Percentiles rank a stretch among this genome's conserved stretches.
Evolutionary conservation across 257 asterid species (phyloP).

Genomic region (Nicotiana obtusifolia): DNA sequence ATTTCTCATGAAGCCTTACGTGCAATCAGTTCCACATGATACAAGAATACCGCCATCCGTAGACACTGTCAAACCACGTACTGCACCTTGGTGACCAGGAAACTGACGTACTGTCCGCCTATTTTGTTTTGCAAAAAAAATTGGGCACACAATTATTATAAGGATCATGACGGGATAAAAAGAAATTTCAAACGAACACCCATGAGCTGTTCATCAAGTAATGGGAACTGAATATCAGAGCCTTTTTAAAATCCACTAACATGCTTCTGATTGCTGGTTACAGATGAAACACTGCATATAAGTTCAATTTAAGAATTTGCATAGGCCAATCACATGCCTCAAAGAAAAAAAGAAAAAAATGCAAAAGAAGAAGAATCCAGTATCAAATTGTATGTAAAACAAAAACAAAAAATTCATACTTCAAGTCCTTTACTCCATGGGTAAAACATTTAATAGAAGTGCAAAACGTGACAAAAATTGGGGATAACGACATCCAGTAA

Average conservation of each 20-base stretch:
- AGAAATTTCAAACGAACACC: background rate
- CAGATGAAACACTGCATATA: background rate
- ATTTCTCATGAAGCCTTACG: constrained; percentile 42
- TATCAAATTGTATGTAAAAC: background rate
- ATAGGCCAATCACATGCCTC: background rate
- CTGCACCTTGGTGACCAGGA: constrained; percentile 94
- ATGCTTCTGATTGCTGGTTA: background rate
- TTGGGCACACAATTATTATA: background rate
- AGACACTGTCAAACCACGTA: constrained; percentile 70
- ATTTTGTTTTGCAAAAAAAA: background rate
- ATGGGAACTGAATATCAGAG: background rate
- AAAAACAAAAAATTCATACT: background rate
- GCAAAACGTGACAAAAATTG: background rate
- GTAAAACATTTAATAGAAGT: background rate
- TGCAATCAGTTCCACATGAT: constrained; percentile 90
- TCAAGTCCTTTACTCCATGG: background rate
- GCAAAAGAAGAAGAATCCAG: background rate
- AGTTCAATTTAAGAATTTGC: background rate
- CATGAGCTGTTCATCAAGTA: background rate
- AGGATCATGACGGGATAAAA: background rate
- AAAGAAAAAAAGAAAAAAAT: background rate
- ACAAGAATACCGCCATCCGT: constrained; percentile 82
- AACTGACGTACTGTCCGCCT: constrained; percentile 81
- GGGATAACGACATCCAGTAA: background rate
- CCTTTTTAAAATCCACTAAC: background rate